These are phyloP conservation scores for Cladobotryum mycophilum DNA, from an alignment of 2,329 filamentous ascomycete genomes.

Conservation along the genomic window DNA sequence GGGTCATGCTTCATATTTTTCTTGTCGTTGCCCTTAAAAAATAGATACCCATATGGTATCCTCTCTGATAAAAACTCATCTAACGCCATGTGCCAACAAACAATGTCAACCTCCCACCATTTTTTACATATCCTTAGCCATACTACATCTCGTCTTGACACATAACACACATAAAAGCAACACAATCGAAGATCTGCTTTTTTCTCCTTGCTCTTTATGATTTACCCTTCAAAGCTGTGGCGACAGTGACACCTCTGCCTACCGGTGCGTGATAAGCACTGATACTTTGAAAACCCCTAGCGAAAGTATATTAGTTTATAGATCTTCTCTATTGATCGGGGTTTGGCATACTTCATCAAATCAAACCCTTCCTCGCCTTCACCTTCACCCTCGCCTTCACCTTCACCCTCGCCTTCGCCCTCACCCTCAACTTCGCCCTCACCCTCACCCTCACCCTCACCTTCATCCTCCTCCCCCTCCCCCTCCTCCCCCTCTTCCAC, in stretches of 20 bases:
- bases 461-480: slow-evolving; percentile 16
- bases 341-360: slow-evolving; percentile 47
- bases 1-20: too few species aligned
- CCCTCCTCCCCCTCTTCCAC: slow-evolving; percentile 38
- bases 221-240: slow-evolving; percentile 33
- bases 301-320: not conserved
- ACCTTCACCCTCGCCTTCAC: slow-evolving; percentile 24
- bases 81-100: not conserved
- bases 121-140: not conserved
- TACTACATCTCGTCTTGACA: not conserved
- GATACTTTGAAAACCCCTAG: slow-evolving; percentile 59
- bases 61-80: not conserved
- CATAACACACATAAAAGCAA: not conserved
- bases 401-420: slow-evolving; percentile 34
- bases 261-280: slow-evolving; percentile 55
- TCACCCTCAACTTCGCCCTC: slow-evolving; percentile 36
- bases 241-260: slow-evolving; percentile 39
- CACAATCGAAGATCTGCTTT: too few species aligned
- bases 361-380: slow-evolving; percentile 51
- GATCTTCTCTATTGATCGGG: not conserved
- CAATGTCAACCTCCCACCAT: not conserved
- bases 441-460: slow-evolving; percentile 37
- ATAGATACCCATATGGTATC: not conserved
- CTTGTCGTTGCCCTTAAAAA: too few species aligned
- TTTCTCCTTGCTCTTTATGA: not conserved